These are phyloP conservation scores for Plasmodium adleri DNA, from an alignment of 169 alveolate genomes.

Conservation along the genomic window DNA sequence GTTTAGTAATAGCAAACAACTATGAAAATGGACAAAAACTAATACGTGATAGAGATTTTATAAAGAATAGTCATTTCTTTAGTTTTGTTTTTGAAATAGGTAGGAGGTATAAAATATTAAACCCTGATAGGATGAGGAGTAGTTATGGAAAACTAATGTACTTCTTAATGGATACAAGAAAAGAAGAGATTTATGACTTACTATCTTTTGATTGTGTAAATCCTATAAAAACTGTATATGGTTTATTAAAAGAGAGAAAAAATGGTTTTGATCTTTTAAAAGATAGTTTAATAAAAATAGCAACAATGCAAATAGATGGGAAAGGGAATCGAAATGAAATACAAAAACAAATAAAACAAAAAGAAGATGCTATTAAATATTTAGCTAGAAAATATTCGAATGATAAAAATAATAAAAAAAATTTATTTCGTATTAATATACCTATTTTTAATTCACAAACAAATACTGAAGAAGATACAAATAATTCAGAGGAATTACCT, in stretches of 20 bases:
- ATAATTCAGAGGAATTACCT: slow-evolving; percentile 72
- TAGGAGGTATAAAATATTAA: slow-evolving; percentile 92
- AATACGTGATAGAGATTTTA: slow-evolving; percentile 87
- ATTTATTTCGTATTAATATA: slow-evolving; percentile 61
- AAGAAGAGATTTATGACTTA: slow-evolving; percentile 88
- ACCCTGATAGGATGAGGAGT: slow-evolving; percentile 93
- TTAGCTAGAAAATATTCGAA: slow-evolving; percentile 78
- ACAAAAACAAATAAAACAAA: slow-evolving; percentile 84
- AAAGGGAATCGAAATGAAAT: slow-evolving; percentile 78
- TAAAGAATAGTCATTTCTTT: slow-evolving; percentile 87
- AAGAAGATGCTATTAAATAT: slow-evolving; percentile 86
- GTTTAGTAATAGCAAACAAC: slow-evolving; percentile 92
- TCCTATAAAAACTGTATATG: slow-evolving; percentile 91
- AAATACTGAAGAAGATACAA: slow-evolving; percentile 50
- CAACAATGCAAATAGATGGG: slow-evolving; percentile 87
- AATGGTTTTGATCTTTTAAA: slow-evolving; percentile 87
- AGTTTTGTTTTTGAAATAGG: slow-evolving; percentile 92
- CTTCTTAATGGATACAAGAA: slow-evolving; percentile 92
- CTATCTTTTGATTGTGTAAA: slow-evolving; percentile 88
- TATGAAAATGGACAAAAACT: slow-evolving; percentile 92
- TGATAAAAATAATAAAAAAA: slow-evolving; percentile 70
- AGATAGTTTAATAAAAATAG: slow-evolving; percentile 89
- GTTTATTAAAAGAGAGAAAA: slow-evolving; percentile 84
- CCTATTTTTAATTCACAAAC: slow-evolving; percentile 81
- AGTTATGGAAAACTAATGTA: slow-evolving; percentile 92